A percentile compares a stretch with the other conserved stretches of the same genome.
These are phyloP conservation scores for Ogataea thermomethanolica DNA, from an alignment of 805 yeast genomes.

Conservation along the genomic window DNA sequence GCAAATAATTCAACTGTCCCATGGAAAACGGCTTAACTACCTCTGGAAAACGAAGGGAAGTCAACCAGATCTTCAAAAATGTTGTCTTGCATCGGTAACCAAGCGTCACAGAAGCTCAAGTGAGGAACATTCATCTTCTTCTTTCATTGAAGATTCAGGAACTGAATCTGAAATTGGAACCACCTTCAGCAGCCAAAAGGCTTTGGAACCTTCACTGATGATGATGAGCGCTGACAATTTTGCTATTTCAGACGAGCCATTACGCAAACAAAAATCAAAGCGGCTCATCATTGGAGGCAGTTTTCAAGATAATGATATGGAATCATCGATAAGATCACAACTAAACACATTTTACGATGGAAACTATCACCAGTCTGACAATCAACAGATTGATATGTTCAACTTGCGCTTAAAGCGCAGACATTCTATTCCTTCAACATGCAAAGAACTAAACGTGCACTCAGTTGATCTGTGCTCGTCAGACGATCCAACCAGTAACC, in stretches of 20 bases:
- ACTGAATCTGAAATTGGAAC: slow-evolving; percentile 10
- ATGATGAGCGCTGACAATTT: background rate
- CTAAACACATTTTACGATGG: slow-evolving; percentile 9
- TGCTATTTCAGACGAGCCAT: slow-evolving; percentile 2
- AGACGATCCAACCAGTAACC: slow-evolving; percentile 22
- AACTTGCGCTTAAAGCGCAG: slow-evolving; percentile 33
- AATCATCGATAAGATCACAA: slow-evolving; percentile 5
- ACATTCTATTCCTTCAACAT: slow-evolving; percentile 37
- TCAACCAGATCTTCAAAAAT: slow-evolving; percentile 31
- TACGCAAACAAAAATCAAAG: slow-evolving; percentile 20
- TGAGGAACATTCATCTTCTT: slow-evolving; percentile 1
- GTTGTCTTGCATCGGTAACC: slow-evolving; percentile 19
- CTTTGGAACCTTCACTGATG: slow-evolving; percentile 11
- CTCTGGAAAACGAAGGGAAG: slow-evolving; percentile 53
- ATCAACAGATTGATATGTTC: slow-evolving; percentile 21
- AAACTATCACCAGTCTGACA: slow-evolving; percentile 5
- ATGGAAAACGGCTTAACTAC: slow-evolving; percentile 34
- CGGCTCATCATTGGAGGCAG: slow-evolving; percentile 23
- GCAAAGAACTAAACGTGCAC: slow-evolving; percentile 31
- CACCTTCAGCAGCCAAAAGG: slow-evolving; percentile 1
- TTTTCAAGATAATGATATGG: slow-evolving; percentile 19
- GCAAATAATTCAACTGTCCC: slow-evolving; percentile 24
- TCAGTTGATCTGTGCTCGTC: slow-evolving; percentile 24
- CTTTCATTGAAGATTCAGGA: slow-evolving; percentile 1
- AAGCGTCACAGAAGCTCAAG: background rate